phyloP scores from a whole-genome alignment of 495 filamentous ascomycete genomes.

The Hypoxylon rickii region DNA sequence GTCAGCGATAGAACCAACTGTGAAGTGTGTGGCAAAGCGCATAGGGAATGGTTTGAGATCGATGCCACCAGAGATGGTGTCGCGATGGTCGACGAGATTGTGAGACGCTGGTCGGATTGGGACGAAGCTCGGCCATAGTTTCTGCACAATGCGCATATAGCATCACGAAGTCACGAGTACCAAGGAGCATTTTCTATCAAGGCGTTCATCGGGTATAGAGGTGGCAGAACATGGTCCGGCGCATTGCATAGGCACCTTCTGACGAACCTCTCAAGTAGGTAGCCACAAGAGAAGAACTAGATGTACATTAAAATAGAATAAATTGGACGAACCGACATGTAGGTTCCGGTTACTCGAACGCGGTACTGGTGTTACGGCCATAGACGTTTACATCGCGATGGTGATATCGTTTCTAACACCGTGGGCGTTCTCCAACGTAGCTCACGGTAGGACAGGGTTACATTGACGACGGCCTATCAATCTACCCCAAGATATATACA shows the following conservation, averaged over 20 bases:
- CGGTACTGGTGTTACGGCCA: no score
- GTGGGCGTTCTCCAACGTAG: no score
- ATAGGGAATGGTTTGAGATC: constrained; percentile 96
- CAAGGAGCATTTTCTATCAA: background rate
- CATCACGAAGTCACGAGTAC: constrained; percentile 16
- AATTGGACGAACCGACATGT: no score
- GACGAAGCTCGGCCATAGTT: constrained; percentile 45
- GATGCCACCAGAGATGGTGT: constrained; percentile 73
- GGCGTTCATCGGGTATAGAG: constrained; percentile 10
- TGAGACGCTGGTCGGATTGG: constrained; percentile 87
- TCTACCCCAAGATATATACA: no score
- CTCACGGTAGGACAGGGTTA: no score
- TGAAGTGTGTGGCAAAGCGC: constrained; percentile 79
- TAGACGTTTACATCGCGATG: no score
- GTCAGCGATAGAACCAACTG: constrained; percentile 63
- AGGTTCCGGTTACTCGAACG: no score
- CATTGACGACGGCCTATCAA: no score
- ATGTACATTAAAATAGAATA: no score
- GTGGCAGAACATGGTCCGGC: constrained; percentile 9
- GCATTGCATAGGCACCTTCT: constrained; percentile 12
- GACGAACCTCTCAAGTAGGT: no score
- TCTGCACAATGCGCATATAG: background rate
- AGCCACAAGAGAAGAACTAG: constrained; percentile 1
- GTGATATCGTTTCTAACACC: no score
- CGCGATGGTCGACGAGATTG: constrained; percentile 76